phyloP scores from a whole-genome alignment of 371 early-diverging fungal species.

The Rhizopus arrhizus region DNA sequence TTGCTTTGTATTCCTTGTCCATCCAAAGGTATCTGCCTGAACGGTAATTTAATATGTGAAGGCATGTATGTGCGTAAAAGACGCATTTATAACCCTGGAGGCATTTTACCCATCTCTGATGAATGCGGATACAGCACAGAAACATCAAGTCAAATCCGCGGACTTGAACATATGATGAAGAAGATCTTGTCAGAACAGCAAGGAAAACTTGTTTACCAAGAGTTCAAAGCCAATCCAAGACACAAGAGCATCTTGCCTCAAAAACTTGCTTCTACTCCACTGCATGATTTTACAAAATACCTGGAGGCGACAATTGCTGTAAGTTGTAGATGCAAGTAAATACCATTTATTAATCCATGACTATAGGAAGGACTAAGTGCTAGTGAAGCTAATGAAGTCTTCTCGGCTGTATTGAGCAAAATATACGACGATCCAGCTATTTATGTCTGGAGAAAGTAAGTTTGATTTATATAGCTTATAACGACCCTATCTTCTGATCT shows the following conservation, averaged over 20 bases:
- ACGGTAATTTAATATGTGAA: slow-evolving; percentile 22
- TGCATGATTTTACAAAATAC: slow-evolving; percentile 11
- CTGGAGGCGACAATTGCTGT: slow-evolving; percentile 1
- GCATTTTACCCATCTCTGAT: slow-evolving; percentile 24
- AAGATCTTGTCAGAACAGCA: slow-evolving; percentile 12
- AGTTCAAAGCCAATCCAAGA: slow-evolving; percentile 7
- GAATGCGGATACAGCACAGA: slow-evolving; percentile 27
- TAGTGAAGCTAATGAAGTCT: slow-evolving; percentile 16
- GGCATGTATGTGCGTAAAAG: slow-evolving; percentile 19
- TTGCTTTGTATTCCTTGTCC: slow-evolving; percentile 32
- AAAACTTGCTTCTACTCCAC: neutral
- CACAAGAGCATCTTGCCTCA: neutral
- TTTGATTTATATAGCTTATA: neutral
- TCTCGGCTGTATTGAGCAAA: slow-evolving; percentile 14
- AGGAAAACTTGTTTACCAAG: slow-evolving; percentile 20
- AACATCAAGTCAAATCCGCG: slow-evolving; percentile 14
- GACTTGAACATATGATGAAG: slow-evolving; percentile 21
- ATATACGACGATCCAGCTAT: slow-evolving; percentile 21
- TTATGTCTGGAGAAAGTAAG: slow-evolving; percentile 25
- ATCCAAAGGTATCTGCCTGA: slow-evolving; percentile 20
- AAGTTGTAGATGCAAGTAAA: neutral
- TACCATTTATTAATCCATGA: neutral
- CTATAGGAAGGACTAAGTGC: slow-evolving; percentile 2
- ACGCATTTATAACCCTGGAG: slow-evolving; percentile 18
- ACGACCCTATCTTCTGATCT: neutral